phyloP scores from a whole-genome alignment of 345 rosid genomes.

The Kandelia obovata region DNA sequence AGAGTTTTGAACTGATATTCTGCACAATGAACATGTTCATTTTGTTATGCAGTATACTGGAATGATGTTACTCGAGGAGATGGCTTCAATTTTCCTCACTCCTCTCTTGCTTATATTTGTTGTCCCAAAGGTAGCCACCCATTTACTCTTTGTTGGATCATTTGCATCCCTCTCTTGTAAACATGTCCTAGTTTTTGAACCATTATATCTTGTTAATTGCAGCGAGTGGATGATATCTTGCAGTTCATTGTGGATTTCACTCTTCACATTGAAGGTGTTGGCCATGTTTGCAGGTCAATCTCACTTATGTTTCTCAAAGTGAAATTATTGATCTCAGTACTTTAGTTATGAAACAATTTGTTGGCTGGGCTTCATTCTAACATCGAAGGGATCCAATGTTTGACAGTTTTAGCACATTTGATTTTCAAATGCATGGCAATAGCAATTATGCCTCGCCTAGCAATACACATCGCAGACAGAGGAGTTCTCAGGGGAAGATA shows the following conservation, averaged over 20 bases:
- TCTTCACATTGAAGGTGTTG: conserved; percentile 88
- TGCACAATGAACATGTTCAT: neutral
- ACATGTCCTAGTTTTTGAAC: conserved; percentile 14
- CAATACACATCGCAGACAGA: conserved; percentile 42
- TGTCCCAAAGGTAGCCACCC: conserved; percentile 65
- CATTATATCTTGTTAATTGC: conserved; percentile 28
- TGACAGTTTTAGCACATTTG: conserved; percentile 79
- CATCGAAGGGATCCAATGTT: conserved; percentile 4
- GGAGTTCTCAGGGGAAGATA: conserved; percentile 97
- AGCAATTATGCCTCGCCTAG: conserved; percentile 75
- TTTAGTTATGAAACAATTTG: neutral
- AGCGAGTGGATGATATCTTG: conserved; percentile 94
- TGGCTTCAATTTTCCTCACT: conserved; percentile 93
- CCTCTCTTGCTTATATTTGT: conserved; percentile 83
- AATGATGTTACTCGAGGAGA: conserved; percentile 97
- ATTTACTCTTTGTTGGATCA: conserved; percentile 3
- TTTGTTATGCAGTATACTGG: conserved; percentile 73
- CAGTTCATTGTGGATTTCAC: conserved; percentile 83
- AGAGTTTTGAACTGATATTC: conserved; percentile 12
- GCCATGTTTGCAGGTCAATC: conserved; percentile 87
- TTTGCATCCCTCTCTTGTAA: neutral
- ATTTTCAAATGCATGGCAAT: conserved; percentile 87
- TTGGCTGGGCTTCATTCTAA: neutral
- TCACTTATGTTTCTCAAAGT: neutral
- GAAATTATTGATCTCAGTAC: neutral